Conservation (phyloP, 2,329 filamentous ascomycete genomes). For the Fusarium compactum region DNA sequence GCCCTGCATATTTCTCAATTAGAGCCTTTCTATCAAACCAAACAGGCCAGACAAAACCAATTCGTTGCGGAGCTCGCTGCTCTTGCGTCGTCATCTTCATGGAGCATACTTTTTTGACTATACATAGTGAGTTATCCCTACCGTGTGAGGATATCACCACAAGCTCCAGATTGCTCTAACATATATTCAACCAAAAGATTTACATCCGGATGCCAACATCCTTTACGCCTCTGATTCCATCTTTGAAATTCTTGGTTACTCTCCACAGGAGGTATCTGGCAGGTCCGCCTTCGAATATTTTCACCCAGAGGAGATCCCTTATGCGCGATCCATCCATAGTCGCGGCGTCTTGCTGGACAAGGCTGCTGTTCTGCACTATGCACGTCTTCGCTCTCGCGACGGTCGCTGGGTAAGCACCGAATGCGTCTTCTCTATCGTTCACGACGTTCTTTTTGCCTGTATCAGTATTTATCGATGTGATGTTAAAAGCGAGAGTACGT, state of each 20-base stretch:
- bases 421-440: conserved; percentile 89
- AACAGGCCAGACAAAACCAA: conserved; percentile 3
- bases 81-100: conserved; percentile 56
- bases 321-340: conserved; percentile 78
- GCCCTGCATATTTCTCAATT: conserved; percentile 1
- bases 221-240: conserved; percentile 88
- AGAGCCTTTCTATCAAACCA: conserved; percentile 6
- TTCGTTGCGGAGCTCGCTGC: conserved; percentile 34
- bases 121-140: conserved; percentile 74
- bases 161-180: conserved; percentile 4
- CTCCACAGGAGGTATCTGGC: conserved; percentile 79
- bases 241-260: conserved; percentile 83
- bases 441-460: conserved; percentile 87
- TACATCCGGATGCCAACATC: conserved; percentile 80
- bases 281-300: conserved; percentile 89
- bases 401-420: conserved; percentile 84
- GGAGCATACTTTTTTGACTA: conserved; percentile 92
- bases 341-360: conserved; percentile 83
- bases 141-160: background rate
- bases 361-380: conserved; percentile 86
- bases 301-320: conserved; percentile 82
- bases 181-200: conserved; percentile 58
- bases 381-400: conserved; percentile 74
- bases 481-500: conserved; percentile 79
- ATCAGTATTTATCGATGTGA: conserved; percentile 81